phyloP scores from a whole-genome alignment of 768 basidiomycete species.

The Suillus subalutaceus region DNA sequence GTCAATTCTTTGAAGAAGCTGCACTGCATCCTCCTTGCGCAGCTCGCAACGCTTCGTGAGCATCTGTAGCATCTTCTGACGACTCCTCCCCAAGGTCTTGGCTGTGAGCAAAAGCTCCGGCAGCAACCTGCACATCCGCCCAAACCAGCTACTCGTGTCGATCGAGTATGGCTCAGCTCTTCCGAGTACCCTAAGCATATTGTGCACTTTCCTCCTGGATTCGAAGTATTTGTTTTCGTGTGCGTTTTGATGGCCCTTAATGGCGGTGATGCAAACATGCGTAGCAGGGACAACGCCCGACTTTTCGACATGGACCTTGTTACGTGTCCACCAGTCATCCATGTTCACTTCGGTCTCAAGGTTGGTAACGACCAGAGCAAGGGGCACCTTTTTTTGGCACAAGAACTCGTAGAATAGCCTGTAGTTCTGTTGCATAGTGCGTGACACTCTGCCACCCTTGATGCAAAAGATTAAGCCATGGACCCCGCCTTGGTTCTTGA shows the following conservation, averaged over 20 bases:
- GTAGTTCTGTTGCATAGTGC: constrained; percentile 33
- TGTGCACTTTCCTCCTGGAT: constrained; percentile 27
- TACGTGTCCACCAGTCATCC: constrained; percentile 38
- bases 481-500: constrained; percentile 37
- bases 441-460: constrained; percentile 32
- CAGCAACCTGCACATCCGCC: not conserved
- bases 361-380: constrained; percentile 36
- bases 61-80: constrained; percentile 2
- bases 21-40: constrained; percentile 21
- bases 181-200: constrained; percentile 17
- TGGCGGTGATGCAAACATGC: constrained; percentile 13
- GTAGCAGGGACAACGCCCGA: constrained; percentile 26
- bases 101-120: not conserved
- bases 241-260: constrained; percentile 5
- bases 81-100: not conserved
- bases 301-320: constrained; percentile 22
- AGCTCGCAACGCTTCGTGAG: constrained; percentile 31
- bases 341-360: constrained; percentile 38
- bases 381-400: constrained; percentile 34
- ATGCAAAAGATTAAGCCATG: constrained; percentile 43
- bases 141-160: not conserved
- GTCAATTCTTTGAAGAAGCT: constrained; percentile 24
- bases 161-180: not conserved
- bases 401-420: constrained; percentile 35
- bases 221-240: constrained; percentile 15